Percentiles rank a stretch among this genome's conserved stretches.
These are phyloP conservation scores for Pisolithus sp. DNA, from an alignment of 768 basidiomycete genomes.

Conservation along the genomic window DNA sequence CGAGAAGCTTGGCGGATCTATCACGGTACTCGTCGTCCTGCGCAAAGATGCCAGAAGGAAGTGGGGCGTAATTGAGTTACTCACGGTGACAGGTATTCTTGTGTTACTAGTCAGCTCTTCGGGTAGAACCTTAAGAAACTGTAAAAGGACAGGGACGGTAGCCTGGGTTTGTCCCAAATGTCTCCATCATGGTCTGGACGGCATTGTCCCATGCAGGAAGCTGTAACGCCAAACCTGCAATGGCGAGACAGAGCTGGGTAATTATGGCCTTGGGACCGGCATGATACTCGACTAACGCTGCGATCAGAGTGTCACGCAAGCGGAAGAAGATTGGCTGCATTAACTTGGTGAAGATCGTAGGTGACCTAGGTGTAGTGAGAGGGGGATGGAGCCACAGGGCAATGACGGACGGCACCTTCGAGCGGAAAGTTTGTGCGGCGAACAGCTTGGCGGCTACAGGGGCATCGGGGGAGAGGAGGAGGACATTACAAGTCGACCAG, in stretches of 20 bases:
- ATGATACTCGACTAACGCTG: conserved; percentile 67
- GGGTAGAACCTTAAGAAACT: conserved; percentile 86
- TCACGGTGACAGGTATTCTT: conserved; percentile 81
- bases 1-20: conserved; percentile 54
- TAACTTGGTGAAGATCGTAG: conserved; percentile 90
- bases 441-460: conserved; percentile 82
- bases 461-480: conserved; percentile 75
- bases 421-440: conserved; percentile 92
- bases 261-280: conserved; percentile 78
- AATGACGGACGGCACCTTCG: conserved; percentile 59
- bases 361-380: conserved; percentile 60
- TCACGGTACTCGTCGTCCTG: conserved; percentile 75
- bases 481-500: conserved; percentile 91
- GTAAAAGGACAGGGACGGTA: conserved; percentile 77
- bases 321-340: conserved; percentile 60
- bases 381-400: conserved; percentile 14
- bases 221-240: conserved; percentile 88
- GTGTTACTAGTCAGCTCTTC: conserved; percentile 84
- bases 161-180: conserved; percentile 79
- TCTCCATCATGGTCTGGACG: conserved; percentile 74
- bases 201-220: conserved; percentile 79
- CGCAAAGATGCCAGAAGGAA: conserved; percentile 7
- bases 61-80: conserved; percentile 25
- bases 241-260: conserved; percentile 82
- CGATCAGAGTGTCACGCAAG: conserved; percentile 82